Conservation (phyloP, 495 filamentous ascomycete genomes). For the Penicillium cosmopolitanum region DNA sequence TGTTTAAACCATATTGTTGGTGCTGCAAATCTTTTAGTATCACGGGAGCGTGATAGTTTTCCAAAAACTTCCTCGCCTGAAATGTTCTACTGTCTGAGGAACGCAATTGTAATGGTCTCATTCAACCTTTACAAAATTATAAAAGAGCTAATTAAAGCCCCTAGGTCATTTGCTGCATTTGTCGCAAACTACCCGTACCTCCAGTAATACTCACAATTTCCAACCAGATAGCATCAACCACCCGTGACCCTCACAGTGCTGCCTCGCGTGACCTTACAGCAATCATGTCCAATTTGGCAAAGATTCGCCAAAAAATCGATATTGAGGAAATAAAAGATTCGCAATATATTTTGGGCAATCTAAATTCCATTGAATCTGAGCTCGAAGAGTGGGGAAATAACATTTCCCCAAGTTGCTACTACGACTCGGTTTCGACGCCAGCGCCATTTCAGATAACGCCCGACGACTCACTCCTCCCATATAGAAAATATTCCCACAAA, state of each 20-base stretch:
- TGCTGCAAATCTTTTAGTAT: neutral
- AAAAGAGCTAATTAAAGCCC: neutral
- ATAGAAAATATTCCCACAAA: neutral
- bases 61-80: neutral
- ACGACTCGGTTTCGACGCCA: neutral
- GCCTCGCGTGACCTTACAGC: neutral
- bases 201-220: neutral
- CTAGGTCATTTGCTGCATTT: neutral
- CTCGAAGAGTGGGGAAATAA: neutral
- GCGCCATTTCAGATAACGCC: neutral
- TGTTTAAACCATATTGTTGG: constrained; percentile 8
- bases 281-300: neutral
- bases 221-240: neutral
- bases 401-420: constrained; percentile 5
- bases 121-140: neutral
- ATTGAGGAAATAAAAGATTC: neutral
- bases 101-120: neutral
- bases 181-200: neutral
- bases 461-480: neutral
- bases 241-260: neutral
- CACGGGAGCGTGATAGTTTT: neutral
- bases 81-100: neutral
- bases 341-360: neutral
- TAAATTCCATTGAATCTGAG: neutral
- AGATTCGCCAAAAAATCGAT: neutral